phyloP scores from a whole-genome alignment of 2,329 filamentous ascomycete species.

The Coleophoma eucalyptorum region DNA sequence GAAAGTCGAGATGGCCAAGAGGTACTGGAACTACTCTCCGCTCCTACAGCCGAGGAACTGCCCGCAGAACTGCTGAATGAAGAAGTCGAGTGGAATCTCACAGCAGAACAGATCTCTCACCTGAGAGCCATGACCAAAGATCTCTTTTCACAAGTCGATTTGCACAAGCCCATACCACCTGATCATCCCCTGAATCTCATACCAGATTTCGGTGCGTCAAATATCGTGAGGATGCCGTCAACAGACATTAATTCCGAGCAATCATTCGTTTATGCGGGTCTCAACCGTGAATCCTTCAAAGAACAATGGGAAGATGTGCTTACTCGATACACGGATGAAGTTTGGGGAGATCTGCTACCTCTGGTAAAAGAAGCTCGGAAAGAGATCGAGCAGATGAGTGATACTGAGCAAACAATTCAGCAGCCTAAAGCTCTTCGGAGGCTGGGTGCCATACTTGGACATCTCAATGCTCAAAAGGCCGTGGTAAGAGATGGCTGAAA shows the following conservation, averaged over 20 bases:
- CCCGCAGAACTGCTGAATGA: slow-evolving; percentile 16
- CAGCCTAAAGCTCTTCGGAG: slow-evolving; percentile 14
- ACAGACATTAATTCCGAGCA: slow-evolving; percentile 19
- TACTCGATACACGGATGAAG: slow-evolving; percentile 56
- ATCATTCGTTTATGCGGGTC: slow-evolving; percentile 8
- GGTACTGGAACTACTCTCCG: slow-evolving; percentile 34
- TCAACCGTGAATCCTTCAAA: slow-evolving; percentile 38
- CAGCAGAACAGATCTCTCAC: slow-evolving; percentile 17
- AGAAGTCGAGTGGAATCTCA: slow-evolving; percentile 25
- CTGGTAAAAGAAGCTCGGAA: slow-evolving; percentile 51
- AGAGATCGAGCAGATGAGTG: slow-evolving; percentile 45
- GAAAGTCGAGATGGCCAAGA: slow-evolving; percentile 33
- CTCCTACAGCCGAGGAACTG: slow-evolving; percentile 19
- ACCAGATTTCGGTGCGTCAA: slow-evolving; percentile 8
- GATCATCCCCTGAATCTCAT: slow-evolving; percentile 19
- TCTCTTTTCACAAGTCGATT: slow-evolving; percentile 14
- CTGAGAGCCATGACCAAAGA: slow-evolving; percentile 20
- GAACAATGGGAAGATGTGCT: slow-evolving; percentile 54
- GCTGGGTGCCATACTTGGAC: slow-evolving; percentile 16
- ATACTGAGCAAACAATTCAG: background rate
- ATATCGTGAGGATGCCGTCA: slow-evolving; percentile 2
- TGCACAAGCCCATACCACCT: slow-evolving; percentile 9
- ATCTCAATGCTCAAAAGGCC: slow-evolving; percentile 9
- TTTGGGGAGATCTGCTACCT: slow-evolving; percentile 61
- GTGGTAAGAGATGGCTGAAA: background rate